A percentile compares a stretch with the other conserved stretches of the same genome.
Conservation (phyloP, 805 yeast species). For the Osmozyma mogii region DNA sequence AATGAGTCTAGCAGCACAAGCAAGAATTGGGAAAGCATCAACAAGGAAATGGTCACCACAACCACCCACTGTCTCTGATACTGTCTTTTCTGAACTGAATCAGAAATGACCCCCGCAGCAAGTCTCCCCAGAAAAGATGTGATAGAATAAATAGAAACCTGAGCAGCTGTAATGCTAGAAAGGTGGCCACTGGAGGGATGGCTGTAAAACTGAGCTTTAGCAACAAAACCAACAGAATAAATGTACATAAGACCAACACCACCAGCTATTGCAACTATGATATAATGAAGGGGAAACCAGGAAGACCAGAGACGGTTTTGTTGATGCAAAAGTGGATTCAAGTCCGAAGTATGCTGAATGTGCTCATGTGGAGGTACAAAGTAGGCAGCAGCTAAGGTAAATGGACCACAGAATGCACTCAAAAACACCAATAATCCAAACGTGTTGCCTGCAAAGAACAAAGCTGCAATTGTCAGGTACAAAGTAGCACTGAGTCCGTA, state of each 20-base stretch:
- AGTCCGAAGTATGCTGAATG: constrained; percentile 7
- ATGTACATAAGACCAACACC: constrained; percentile 69
- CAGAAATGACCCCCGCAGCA: constrained; percentile 59
- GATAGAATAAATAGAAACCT: constrained; percentile 59
- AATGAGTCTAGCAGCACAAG: constrained; percentile 15
- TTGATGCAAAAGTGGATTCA: constrained; percentile 16
- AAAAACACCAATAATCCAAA: constrained; percentile 50
- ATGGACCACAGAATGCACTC: constrained; percentile 41
- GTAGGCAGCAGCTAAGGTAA: constrained; percentile 37
- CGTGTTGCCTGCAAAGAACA: constrained; percentile 44
- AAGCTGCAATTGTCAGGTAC: constrained; percentile 50
- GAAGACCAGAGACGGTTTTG: constrained; percentile 36
- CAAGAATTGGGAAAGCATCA: constrained; percentile 31
- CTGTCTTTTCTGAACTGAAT: constrained; percentile 43
- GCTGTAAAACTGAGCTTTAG: constrained; percentile 31
- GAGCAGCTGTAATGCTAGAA: constrained; percentile 37
- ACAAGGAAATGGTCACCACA: constrained; percentile 31
- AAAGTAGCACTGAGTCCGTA: constrained; percentile 67
- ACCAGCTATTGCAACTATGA: constrained; percentile 48
- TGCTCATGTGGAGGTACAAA: constrained; percentile 32
- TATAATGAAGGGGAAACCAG: constrained; percentile 45
- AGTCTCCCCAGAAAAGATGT: constrained; percentile 61
- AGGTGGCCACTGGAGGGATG: too few species aligned
- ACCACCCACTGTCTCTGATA: constrained; percentile 65
- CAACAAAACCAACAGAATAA: constrained; percentile 68